These are phyloP conservation scores for Avicennia marina DNA, from an alignment of 257 asterid genomes.

Conservation along the genomic window DNA sequence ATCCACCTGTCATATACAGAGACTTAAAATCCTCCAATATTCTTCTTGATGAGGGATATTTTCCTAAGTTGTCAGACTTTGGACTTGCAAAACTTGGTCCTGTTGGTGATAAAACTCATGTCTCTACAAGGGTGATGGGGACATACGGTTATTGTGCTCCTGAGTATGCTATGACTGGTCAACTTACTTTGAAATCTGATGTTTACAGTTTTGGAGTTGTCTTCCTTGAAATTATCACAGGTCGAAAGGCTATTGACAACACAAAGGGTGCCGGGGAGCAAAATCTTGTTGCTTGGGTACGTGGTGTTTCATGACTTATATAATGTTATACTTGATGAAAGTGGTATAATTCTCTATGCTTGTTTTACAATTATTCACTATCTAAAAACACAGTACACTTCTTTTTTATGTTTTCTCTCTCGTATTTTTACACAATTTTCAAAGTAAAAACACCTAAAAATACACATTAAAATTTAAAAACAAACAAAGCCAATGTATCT, in stretches of 20 bases:
- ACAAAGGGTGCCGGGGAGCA: constrained; percentile 58
- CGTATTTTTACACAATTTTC: too few species aligned
- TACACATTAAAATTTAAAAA: too few species aligned
- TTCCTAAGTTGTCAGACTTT: constrained; percentile 83
- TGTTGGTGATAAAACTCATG: constrained; percentile 89
- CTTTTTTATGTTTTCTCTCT: too few species aligned
- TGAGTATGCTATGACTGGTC: constrained; percentile 95
- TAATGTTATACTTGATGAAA: too few species aligned
- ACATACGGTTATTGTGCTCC: constrained; percentile 97
- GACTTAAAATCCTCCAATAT: constrained; percentile 84
- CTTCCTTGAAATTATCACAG: constrained; percentile 82
- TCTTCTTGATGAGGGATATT: constrained; percentile 73
- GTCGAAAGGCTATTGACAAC: constrained; percentile 84
- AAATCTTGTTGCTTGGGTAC: constrained; percentile 90
- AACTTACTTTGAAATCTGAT: constrained; percentile 80
- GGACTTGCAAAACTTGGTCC: constrained; percentile 96
- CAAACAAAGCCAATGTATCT: neutral
- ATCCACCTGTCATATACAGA: constrained; percentile 86
- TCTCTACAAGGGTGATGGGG: constrained; percentile 94
- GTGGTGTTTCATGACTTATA: too few species aligned
- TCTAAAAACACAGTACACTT: too few species aligned
- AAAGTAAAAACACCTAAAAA: too few species aligned
- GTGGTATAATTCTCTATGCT: too few species aligned
- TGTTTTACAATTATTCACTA: too few species aligned
- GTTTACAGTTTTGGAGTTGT: constrained; percentile 91